Evolutionary conservation across 139 green algal genomes (phyloP), one percentile per base, ranked within the genome.

Genomic region (Auxenochlorella pyrenoidosa): DNA sequence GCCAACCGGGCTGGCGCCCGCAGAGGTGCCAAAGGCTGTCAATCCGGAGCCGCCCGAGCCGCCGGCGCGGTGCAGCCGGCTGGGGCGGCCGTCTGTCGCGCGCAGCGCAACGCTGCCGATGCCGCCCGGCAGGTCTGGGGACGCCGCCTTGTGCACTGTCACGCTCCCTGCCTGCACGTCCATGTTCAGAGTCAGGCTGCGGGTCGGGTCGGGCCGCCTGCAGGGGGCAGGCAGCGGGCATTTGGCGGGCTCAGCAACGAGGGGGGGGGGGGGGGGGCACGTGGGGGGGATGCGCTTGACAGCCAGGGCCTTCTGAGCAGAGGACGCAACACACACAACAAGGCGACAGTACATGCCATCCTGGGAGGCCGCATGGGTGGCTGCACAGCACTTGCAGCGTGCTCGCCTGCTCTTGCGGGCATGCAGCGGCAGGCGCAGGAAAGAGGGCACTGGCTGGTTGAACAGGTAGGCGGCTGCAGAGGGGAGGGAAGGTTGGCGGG

Each of bases 401-500:
- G 54, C 54, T 63, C 16, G 18, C 54, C 18, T 76, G 70, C 70
- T 44, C 70, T 44, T 76, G 70, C 70, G 16, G 24, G 83, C 83
- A 43, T 89, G 75, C 5, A 75, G 82, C 34, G 86, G 86, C 38
- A 82, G 68, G 19, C 51, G 38, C 30, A 90, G 70, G 54, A 90
- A 90, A 15, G 47, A 63, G 22, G 81, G 89, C 12, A 90, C 16
- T 3, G 81, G 87, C 72, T 89, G 75, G 73, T 94, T 94, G 34
- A 90, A 47, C 13, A 92, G 85, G 75, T 90, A 89, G 26, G 40
- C 24, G 12, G 75, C 80, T 28, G 73, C 47, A 78, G 85, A 32
- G 28, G 0, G 1, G 12, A 76, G 2, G 24, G 28, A 4, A 34
- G 24, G 28, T 10, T 15, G 59, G 6, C 12, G 26, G 13, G 5